Evolutionary conservation across 768 basidiomycete species (phyloP).

Genomic region (Lactarius pseudohatsudake): DNA sequence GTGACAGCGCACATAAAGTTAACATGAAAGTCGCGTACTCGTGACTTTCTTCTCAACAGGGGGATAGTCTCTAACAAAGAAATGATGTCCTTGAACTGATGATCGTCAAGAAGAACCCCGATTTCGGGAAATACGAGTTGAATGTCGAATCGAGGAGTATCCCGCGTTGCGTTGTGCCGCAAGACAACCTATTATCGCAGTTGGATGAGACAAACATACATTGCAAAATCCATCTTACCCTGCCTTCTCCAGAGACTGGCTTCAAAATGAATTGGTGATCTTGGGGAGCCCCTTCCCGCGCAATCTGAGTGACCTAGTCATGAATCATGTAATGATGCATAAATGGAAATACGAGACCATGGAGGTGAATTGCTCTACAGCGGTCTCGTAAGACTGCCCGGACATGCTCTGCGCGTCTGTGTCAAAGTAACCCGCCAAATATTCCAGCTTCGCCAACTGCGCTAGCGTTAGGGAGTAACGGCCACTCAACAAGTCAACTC

Average conservation of each 20-base stretch:
- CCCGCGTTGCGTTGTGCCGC: slow-evolving; percentile 71
- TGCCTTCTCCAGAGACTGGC: slow-evolving; percentile 93
- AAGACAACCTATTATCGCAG: slow-evolving; percentile 62
- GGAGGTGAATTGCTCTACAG: slow-evolving; percentile 67
- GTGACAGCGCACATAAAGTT: slow-evolving; percentile 25
- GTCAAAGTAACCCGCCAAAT: slow-evolving; percentile 91
- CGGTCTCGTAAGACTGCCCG: slow-evolving; percentile 61
- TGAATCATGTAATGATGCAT: neutral
- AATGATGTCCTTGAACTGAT: slow-evolving; percentile 92
- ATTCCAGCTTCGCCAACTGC: slow-evolving; percentile 82
- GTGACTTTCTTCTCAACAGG: slow-evolving; percentile 82
- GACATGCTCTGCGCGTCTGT: slow-evolving; percentile 85
- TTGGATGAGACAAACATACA: slow-evolving; percentile 10
- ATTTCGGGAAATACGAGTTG: slow-evolving; percentile 91
- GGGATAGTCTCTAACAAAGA: slow-evolving; percentile 96
- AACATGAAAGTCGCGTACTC: slow-evolving; percentile 45
- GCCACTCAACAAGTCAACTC: slow-evolving; percentile 7
- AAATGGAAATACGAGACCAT: slow-evolving; percentile 48
- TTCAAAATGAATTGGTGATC: slow-evolving; percentile 92
- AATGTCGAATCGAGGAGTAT: slow-evolving; percentile 83
- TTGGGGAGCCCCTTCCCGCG: slow-evolving; percentile 45
- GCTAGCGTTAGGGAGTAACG: slow-evolving; percentile 12
- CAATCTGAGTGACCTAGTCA: slow-evolving; percentile 42
- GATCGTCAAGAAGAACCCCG: slow-evolving; percentile 84
- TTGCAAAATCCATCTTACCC: slow-evolving; percentile 47